Evolutionary conservation across 345 rosid species (phyloP), one percentile per base, ranked within the genome.

Genomic region (Laguncularia racemosa): DNA sequence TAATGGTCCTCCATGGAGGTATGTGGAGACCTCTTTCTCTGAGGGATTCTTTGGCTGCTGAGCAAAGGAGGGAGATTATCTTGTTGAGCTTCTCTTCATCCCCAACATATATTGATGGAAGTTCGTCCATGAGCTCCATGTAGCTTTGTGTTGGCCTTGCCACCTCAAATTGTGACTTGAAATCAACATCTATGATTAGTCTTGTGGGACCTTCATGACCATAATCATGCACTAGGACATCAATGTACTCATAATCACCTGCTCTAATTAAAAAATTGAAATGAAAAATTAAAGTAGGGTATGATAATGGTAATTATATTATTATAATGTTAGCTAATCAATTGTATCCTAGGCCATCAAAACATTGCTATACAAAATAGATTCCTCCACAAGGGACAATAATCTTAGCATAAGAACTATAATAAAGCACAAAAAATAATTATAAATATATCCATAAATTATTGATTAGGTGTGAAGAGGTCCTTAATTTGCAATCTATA

Each of bases 231-330:
- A 49, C 20, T 15, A 53, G 45, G 5, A 76, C 54, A 13, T 74
- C 82, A 17, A 79, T 64, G 68, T 75, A 82, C 61, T 76, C 84
- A 50, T 82, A 76, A 16, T 79, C 84, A 16, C 87, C 87, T 81
- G 84, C 56, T 15, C n/a, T 13, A 50, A 46, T 12, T 13, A 10
- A 19, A 33, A 16, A 40, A 15, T 20, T 15, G 50, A 9, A 46
- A 18, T 16, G 9, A 33, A 33, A 7, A 4, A 4, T 33, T 33
- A 33, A 33, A 33, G 7, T 33, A 10, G 40, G 40, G 11, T 6
- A 33, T 33, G 40, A 33, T 4, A 33, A 33, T 33, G 40, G 7
- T 33, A 4, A 33, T 33, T 6, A 33, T 33, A 4, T 4, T 33
- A 33, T 33, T 6, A 33, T 33, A 33, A 33, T 33, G 40, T 33